Percentiles rank a stretch among this genome's conserved stretches.
Conservation (phyloP, 768 basidiomycete genomes). For the Boletus rubroflammeus region DNA sequence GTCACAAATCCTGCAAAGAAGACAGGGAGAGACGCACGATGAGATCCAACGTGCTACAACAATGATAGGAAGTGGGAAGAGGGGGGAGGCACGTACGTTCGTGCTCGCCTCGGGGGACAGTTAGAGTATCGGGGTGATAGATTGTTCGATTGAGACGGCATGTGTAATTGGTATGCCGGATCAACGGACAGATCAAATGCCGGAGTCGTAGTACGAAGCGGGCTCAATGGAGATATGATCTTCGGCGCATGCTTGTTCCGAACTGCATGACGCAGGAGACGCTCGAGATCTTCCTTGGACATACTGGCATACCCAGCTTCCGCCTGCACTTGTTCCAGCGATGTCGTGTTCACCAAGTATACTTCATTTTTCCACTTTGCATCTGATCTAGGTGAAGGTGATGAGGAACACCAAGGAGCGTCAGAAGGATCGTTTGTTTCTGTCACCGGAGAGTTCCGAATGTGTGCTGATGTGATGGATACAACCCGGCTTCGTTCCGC, state of each 20-base stretch:
- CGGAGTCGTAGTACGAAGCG: constrained; percentile 23
- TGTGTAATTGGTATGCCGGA: constrained; percentile 15
- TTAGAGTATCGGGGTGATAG: constrained; percentile 24
- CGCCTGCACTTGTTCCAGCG: not conserved
- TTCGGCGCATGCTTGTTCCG: constrained; percentile 27
- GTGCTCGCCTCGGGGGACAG: constrained; percentile 14
- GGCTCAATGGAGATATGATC: constrained; percentile 31
- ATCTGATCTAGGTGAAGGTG: constrained; percentile 1
- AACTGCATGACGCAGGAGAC: constrained; percentile 24
- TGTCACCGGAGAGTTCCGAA: not conserved
- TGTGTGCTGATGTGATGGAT: constrained; percentile 14
- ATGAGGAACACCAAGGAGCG: constrained; percentile 10
- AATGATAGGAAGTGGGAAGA: not conserved
- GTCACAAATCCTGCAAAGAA: constrained; percentile 24
- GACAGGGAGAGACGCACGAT: not conserved
- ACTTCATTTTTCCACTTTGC: constrained; percentile 3
- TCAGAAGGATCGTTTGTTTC: not conserved
- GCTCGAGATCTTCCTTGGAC: constrained; percentile 21
- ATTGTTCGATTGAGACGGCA: constrained; percentile 20
- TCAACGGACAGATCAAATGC: constrained; percentile 14
- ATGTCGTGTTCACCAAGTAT: not conserved
- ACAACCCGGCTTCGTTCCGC: constrained; percentile 28
- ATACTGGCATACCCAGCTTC: not conserved
- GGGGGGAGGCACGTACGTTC: constrained; percentile 23
- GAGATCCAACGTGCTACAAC: constrained; percentile 1